Percentiles rank a stretch among this genome's conserved stretches.
phyloP scores from a whole-genome alignment of 306 rosid genomes.

The Phaseolus lunatus region DNA sequence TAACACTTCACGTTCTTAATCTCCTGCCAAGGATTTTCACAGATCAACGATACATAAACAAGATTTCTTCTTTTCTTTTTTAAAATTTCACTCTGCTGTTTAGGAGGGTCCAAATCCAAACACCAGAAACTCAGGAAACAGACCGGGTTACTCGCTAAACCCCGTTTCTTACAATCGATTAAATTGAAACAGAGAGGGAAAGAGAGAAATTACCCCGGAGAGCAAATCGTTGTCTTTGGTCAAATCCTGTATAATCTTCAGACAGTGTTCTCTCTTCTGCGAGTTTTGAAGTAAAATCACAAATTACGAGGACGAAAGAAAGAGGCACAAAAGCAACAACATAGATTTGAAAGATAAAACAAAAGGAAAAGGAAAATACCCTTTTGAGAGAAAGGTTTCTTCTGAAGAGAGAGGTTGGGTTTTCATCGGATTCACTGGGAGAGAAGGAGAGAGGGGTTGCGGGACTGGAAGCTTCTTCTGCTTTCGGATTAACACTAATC shows the following conservation, averaged over 20 bases:
- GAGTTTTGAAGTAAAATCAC: constrained; percentile 6
- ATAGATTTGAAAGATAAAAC: too few relatives aligned
- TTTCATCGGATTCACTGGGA: constrained; percentile 67
- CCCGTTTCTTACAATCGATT: too few relatives aligned
- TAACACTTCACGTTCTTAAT: constrained; percentile 47
- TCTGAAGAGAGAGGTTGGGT: constrained; percentile 29
- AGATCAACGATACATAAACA: neutral
- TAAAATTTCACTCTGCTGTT: too few relatives aligned
- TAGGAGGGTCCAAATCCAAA: neutral
- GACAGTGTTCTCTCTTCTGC: constrained; percentile 58
- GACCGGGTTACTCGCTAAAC: too few relatives aligned
- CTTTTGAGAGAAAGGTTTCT: constrained; percentile 47
- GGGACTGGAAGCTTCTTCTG: constrained; percentile 53
- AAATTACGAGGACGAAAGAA: neutral
- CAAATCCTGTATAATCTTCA: constrained; percentile 40
- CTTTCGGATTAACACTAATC: constrained; percentile 10
- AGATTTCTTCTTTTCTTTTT: neutral
- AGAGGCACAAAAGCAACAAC: neutral
- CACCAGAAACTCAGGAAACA: neutral
- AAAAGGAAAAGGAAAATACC: constrained; percentile 45
- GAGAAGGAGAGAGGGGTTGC: constrained; percentile 64
- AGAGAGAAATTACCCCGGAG: constrained; percentile 46
- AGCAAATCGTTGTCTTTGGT: constrained; percentile 38
- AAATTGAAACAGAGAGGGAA: neutral
- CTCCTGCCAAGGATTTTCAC: constrained; percentile 54